Conservation (phyloP, 805 yeast genomes). For the Candida alai region DNA sequence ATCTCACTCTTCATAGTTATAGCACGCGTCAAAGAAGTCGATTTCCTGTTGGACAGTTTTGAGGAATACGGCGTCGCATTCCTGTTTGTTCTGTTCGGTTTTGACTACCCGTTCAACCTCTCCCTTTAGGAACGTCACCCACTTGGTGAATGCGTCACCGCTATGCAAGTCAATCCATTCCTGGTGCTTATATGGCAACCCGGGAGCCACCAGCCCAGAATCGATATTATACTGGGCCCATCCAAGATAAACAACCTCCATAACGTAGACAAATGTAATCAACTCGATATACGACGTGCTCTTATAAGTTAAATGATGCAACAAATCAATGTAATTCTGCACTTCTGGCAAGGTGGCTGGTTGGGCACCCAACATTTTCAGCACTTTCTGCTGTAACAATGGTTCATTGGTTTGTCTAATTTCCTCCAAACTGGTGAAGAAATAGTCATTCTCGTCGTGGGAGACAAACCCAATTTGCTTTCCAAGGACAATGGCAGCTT, state of each 20-base stretch:
- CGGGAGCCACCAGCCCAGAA: slow-evolving; percentile 11
- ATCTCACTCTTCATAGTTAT: slow-evolving; percentile 22
- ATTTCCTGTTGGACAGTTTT: slow-evolving; percentile 38
- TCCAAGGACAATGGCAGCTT: slow-evolving; percentile 37
- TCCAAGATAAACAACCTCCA: slow-evolving; percentile 49
- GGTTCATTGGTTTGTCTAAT: slow-evolving; percentile 16
- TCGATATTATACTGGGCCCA: slow-evolving; percentile 44
- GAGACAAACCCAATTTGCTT: slow-evolving; percentile 51
- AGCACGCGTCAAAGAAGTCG: slow-evolving; percentile 47
- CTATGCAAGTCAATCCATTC: slow-evolving; percentile 53
- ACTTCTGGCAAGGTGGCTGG: slow-evolving; percentile 30
- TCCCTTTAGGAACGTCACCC: slow-evolving; percentile 44
- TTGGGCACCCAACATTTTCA: slow-evolving; percentile 15
- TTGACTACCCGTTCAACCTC: slow-evolving; percentile 40
- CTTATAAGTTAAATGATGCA: slow-evolving; percentile 25
- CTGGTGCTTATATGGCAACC: slow-evolving; percentile 41
- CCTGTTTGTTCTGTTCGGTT: slow-evolving; percentile 16
- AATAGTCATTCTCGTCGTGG: slow-evolving; percentile 47
- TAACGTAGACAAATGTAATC: slow-evolving; percentile 41
- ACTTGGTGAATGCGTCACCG: slow-evolving; percentile 43
- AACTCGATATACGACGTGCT: slow-evolving; percentile 35
- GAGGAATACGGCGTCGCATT: slow-evolving; percentile 23
- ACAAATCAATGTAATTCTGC: slow-evolving; percentile 30
- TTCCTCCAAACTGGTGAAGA: slow-evolving; percentile 23
- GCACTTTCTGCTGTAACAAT: slow-evolving; percentile 18